Base-by-base conservation (phyloP, 306 rosid genomes). In the Cyclanthera cordifolia region DNA sequence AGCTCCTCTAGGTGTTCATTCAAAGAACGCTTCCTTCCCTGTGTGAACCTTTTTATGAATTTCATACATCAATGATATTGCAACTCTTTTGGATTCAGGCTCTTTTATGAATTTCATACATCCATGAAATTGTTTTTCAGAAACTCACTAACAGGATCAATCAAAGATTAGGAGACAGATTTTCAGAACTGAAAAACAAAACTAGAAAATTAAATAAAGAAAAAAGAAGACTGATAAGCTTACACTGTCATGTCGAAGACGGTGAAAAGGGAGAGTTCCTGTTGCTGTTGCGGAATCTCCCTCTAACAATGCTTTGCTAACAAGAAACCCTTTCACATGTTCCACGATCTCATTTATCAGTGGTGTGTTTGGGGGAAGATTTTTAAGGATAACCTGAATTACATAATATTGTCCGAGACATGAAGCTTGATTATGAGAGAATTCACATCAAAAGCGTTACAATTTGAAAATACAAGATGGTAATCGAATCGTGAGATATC, bases 351-450 rank as follows among this genome's bases (percentile, higher is more conserved):
- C 96, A 69, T 86, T 76, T 73, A 86, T 86, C 72, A 93, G 88
- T 45, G 91, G 72, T 74, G 81, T 90, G 71, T 83, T 93, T 69
- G 99, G 99, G 16, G 99, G 95, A 53, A 90, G 88, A 78, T 87
- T 87, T 81, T 93, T 90, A 52, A 87, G 88, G 80, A 79, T 80
- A 78, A 90, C 96, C 99, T 93, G 67, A 69, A 79, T 68, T 72
- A 52, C 5, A 69, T 20, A 30, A 77, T 41, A 72, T 69, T 48
- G 63, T 84, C 72, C 78, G 14, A 75, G 72, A 57, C 76, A 53
- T 53, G 70, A 46, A 65, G 53, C 32, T 37, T 53, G 45, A 11
- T 20, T 9, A 39, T 23, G 28, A 34, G 49, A 21, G 43, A 4
- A 10, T 11, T 55, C 27, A 15, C 21, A 53, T 39, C 15, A 34